Evolutionary conservation across 768 basidiomycete genomes (phyloP), one percentile per base, ranked within the genome.

Genomic region (Hemileccinum rubropunctum): DNA sequence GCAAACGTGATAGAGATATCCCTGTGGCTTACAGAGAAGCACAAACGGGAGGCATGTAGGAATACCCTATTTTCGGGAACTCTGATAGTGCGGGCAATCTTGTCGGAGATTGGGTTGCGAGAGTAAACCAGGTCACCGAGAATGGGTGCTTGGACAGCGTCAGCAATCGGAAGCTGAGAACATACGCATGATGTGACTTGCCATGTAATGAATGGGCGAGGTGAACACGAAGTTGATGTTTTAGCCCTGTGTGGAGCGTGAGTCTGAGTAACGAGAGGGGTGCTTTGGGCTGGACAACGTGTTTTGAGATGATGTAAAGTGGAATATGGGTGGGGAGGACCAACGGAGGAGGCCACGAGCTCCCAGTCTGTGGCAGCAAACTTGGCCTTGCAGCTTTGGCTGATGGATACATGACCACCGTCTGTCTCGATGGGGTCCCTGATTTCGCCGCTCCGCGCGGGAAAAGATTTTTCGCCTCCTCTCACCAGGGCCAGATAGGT

Each of bases 171-270:
- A 35, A 10, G 23, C 33, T 8, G 18, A 42, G 20, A 50, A 49
- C 13, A 33, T 33, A 44, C 42, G n/a, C 35, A 17, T 26, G 17
- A 45, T 37, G 34, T 34, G 14, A 57, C 70, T 12, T 50, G 81
- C 84, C 67, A 43, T 73, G 71, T 45, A 86, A 61, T 48, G 68
- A 69, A 42, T 76, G 70, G 1, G 84, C 76, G 28, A 82, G 61
- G 52, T 88, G 86, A 13, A 85, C 70, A n/a, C 86, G 77, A 28
- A 88, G 75, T 57, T 88, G 86, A 50, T 88, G 86, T 62, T 87
- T 87, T 47, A 79, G 64, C 4, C 84, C 86, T 14, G 86, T 86
- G 43, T 77, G 66, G 17, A 84, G 72, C 11, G 69, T 73, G 14
- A 88, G 70, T 34, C 73, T 74, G 35, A 88, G 64, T 43, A 88